A percentile compares a stretch with the other conserved stretches of the same genome.
Conservation (phyloP, 805 yeast genomes). For the Wickerhamomyces rabaulensis region DNA sequence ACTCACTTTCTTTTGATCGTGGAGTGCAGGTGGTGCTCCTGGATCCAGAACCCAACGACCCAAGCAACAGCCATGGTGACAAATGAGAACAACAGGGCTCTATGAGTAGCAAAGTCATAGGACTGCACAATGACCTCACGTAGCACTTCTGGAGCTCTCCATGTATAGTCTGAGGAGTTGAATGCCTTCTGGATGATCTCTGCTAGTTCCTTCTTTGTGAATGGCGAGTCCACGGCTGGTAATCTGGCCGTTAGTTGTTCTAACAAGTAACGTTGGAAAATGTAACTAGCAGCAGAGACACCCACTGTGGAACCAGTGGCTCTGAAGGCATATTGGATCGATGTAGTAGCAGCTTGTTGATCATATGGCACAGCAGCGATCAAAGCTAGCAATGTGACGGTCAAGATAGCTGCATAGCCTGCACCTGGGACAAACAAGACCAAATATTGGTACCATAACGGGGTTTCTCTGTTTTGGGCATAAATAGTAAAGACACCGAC, state of each 20-base stretch:
- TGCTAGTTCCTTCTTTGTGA: slow-evolving; percentile 14
- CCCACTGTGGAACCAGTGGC: slow-evolving; percentile 86
- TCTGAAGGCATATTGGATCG: slow-evolving; percentile 84
- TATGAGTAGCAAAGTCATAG: slow-evolving; percentile 44
- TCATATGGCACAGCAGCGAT: slow-evolving; percentile 67
- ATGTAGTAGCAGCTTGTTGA: slow-evolving; percentile 80
- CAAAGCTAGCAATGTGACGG: slow-evolving; percentile 67
- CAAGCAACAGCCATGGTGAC: slow-evolving; percentile 37
- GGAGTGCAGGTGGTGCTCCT: slow-evolving; percentile 51
- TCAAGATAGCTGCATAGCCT: slow-evolving; percentile 62
- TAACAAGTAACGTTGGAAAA: slow-evolving; percentile 49
- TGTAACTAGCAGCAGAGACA: slow-evolving; percentile 62
- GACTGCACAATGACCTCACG: slow-evolving; percentile 36
- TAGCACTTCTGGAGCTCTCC: slow-evolving; percentile 40
- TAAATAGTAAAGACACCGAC: slow-evolving; percentile 40
- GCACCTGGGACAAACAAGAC: slow-evolving; percentile 52
- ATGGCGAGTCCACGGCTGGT: slow-evolving; percentile 12
- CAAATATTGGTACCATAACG: slow-evolving; percentile 35
- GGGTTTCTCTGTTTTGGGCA: slow-evolving; percentile 16
- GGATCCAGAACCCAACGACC: slow-evolving; percentile 38
- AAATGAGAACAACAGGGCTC: slow-evolving; percentile 43
- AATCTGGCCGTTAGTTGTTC: slow-evolving; percentile 21
- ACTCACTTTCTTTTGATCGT: slow-evolving; percentile 33
- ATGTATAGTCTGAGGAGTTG: slow-evolving; percentile 45
- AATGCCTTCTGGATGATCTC: slow-evolving; percentile 38